phyloP scores from a whole-genome alignment of 306 rosid species.

The Albizia julibrissin region DNA sequence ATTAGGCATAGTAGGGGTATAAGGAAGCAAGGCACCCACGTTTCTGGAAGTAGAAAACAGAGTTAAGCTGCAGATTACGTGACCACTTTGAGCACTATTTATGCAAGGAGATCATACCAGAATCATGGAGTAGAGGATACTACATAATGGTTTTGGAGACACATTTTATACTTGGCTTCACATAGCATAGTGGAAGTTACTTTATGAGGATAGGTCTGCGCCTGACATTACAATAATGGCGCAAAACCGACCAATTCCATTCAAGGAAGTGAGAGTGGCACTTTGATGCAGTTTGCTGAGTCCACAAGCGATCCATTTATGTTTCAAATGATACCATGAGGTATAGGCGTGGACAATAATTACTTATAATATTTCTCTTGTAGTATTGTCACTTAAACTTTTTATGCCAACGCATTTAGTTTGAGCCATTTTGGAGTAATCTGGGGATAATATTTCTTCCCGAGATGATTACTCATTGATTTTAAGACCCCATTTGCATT shows the following conservation, averaged over 20 bases:
- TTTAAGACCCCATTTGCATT: background rate
- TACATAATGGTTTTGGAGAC: background rate
- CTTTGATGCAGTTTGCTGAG: slow-evolving; percentile 27
- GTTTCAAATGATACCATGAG: background rate
- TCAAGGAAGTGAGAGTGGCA: slow-evolving; percentile 31
- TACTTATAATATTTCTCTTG: background rate
- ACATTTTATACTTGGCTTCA: slow-evolving; percentile 1
- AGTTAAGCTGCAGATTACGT: slow-evolving; percentile 21
- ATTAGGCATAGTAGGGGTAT: slow-evolving; percentile 34
- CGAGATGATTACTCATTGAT: slow-evolving; percentile 11
- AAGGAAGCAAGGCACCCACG: slow-evolving; percentile 40
- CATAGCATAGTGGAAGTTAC: slow-evolving; percentile 47
- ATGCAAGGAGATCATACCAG: slow-evolving; percentile 30
- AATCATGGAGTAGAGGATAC: slow-evolving; percentile 29
- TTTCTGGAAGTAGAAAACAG: slow-evolving; percentile 38
- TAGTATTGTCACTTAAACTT: background rate
- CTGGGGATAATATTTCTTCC: background rate
- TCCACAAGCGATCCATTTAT: slow-evolving; percentile 23
- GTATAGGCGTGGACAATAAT: background rate
- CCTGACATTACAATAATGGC: slow-evolving; percentile 41
- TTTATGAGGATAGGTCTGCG: slow-evolving; percentile 43
- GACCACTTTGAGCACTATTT: slow-evolving; percentile 43
- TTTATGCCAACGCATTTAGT: slow-evolving; percentile 1
- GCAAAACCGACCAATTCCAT: slow-evolving; percentile 47
- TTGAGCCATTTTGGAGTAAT: background rate